A percentile compares a stretch with the other conserved stretches of the same genome.
Conservation (phyloP, 441 rosid species). For the Arabidopsis lyrata region DNA sequence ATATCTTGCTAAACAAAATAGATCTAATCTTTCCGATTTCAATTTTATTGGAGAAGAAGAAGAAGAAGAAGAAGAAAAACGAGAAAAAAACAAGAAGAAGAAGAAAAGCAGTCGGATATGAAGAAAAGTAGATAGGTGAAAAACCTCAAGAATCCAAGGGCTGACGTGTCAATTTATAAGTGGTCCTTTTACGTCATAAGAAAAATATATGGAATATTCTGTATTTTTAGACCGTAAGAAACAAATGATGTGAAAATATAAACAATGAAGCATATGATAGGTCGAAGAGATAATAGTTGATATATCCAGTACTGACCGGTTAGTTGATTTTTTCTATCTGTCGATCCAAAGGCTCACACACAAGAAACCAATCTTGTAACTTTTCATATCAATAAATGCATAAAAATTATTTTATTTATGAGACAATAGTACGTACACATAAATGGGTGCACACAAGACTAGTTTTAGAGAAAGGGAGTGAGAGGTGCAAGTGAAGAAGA, state of each 20-base stretch:
- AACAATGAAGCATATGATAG: slow-evolving; percentile 1
- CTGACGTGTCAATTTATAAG: slow-evolving; percentile 38
- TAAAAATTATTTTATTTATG: slow-evolving; percentile 3
- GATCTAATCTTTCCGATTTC: neutral
- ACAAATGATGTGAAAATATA: neutral
- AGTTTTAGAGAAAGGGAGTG: slow-evolving; percentile 20
- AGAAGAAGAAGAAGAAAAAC: neutral
- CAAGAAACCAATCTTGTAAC: slow-evolving; percentile 31
- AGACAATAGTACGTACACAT: slow-evolving; percentile 14
- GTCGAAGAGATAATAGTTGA: slow-evolving; percentile 8
- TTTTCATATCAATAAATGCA: slow-evolving; percentile 35
- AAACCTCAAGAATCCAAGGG: slow-evolving; percentile 35
- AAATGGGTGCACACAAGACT: slow-evolving; percentile 18
- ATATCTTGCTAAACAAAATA: neutral
- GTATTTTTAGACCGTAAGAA: neutral
- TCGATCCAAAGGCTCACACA: slow-evolving; percentile 24
- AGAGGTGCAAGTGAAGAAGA: slow-evolving; percentile 33
- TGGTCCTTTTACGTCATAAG: slow-evolving; percentile 24
- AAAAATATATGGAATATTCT: slow-evolving; percentile 21
- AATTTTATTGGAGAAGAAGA: slow-evolving; percentile 11
- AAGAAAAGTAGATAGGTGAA: slow-evolving; percentile 33
- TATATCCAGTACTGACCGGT: slow-evolving; percentile 18
- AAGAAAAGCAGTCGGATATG: slow-evolving; percentile 13
- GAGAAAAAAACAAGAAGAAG: neutral
- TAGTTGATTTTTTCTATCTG: slow-evolving; percentile 18